Evolutionary conservation across 2,329 filamentous ascomycete species (phyloP), one percentile per base, ranked within the genome.

Genomic region (Cladorrhinum sp.): DNA sequence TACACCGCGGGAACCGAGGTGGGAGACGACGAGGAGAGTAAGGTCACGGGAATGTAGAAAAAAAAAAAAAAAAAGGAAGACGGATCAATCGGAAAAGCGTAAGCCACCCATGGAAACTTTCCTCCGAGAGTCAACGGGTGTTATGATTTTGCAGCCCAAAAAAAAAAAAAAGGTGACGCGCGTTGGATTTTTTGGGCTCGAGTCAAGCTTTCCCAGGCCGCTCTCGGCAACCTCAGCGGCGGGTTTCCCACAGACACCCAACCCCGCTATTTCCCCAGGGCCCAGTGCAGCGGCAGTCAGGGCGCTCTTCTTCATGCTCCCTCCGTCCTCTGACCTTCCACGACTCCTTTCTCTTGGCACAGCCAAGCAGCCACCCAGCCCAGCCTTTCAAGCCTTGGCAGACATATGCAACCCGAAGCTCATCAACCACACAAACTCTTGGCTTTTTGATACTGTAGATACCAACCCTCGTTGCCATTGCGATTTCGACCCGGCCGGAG

Each of bases 331-430:
- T 53, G 42, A 24, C 58, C 63, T 61, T 56, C 64, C 62, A 62
- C 62, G 61, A 62, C 55, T 64, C 59, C 58, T 67, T 60, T 62
- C 62, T 68, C 66, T 68, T 68, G 67, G 67, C 66, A 66, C 14
- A 62, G 65, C 65, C 66, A 66, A 68, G 65, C 66, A 68, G 39
- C 62, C 63, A 65, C 18, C 54, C 54, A 46, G 54, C 33, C 36
- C 36, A 42, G 63, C 65, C 62, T 61, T 61, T 64, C 64, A 55
- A 63, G 69, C 69, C 70, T 71, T 72, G 70, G 70, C 70, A 46
- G 14, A 46, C 42, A 71, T 67, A 70, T 71, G 70, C 70, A 70
- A 69, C 61, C 63, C 62, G 60, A 59, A 64, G 61, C 61, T 67
- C 64, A 63, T 67, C 62, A 57, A 66, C 66, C 63, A 63, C 33